Percentiles rank a stretch among this genome's conserved stretches.
Evolutionary conservation across 1,284 basidiomycete genomes (phyloP).

Genomic region (Bjerkandera adusta): DNA sequence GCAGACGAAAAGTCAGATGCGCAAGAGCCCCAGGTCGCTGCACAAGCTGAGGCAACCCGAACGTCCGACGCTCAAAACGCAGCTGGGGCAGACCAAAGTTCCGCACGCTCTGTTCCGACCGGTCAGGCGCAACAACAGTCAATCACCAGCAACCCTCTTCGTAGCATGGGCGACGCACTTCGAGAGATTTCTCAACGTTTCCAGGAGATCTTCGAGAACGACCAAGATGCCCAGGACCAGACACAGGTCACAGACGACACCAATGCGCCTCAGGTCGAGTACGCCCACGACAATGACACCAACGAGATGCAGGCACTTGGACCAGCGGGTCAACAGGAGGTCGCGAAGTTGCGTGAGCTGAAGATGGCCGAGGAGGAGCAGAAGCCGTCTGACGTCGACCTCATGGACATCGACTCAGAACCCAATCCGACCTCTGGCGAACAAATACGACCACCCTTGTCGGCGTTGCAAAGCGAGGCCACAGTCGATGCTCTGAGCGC

Average conservation of each 20-base stretch:
- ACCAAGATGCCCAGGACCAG: slow-evolving; percentile 26
- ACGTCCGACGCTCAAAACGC: slow-evolving; percentile 24
- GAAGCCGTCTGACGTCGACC: slow-evolving; percentile 27
- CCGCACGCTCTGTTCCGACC: slow-evolving; percentile 26
- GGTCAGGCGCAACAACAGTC: slow-evolving; percentile 30
- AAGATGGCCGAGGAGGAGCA: slow-evolving; percentile 66
- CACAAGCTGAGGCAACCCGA: not conserved
- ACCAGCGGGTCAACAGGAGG: slow-evolving; percentile 80
- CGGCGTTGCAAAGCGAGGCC: slow-evolving; percentile 31
- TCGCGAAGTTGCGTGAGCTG: slow-evolving; percentile 80
- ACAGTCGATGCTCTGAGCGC: slow-evolving; percentile 31
- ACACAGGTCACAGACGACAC: slow-evolving; percentile 29
- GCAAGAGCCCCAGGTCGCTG: not conserved
- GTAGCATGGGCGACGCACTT: slow-evolving; percentile 85
- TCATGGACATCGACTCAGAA: slow-evolving; percentile 44
- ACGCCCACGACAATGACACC: slow-evolving; percentile 72
- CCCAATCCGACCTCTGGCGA: slow-evolving; percentile 18
- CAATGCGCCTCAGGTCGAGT: slow-evolving; percentile 71
- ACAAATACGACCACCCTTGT: slow-evolving; percentile 22
- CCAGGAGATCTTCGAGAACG: slow-evolving; percentile 76
- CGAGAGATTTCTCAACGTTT: slow-evolving; percentile 84
- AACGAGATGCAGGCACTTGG: slow-evolving; percentile 90
- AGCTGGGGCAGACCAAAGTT: slow-evolving; percentile 35
- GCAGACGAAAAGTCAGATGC: not conserved
- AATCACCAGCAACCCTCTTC: slow-evolving; percentile 58